These are phyloP conservation scores for Podospora conica DNA, from an alignment of 495 filamentous ascomycete species.

Conservation along the genomic window DNA sequence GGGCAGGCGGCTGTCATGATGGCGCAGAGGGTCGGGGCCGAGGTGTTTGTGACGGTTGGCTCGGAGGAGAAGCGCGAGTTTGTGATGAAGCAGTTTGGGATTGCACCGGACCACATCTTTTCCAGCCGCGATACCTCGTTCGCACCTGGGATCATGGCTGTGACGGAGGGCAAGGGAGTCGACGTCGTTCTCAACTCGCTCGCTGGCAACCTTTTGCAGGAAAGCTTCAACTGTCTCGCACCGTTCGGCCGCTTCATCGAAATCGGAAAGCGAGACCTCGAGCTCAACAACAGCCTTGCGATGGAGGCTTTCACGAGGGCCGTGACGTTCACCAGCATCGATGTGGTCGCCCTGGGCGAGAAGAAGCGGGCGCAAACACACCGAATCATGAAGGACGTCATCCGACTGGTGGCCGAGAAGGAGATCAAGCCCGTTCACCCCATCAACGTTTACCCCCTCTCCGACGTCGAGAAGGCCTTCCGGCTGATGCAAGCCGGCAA, in stretches of 20 bases:
- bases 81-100: slow-evolving; percentile 40
- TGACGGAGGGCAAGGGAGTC: slow-evolving; percentile 46
- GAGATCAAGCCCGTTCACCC: slow-evolving; percentile 31
- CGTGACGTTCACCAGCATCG: slow-evolving; percentile 29
- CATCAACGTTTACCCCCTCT: slow-evolving; percentile 29
- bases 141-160: slow-evolving; percentile 35
- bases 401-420: slow-evolving; percentile 31
- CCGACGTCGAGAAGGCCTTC: slow-evolving; percentile 40
- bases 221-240: slow-evolving; percentile 48
- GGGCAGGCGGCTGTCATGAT: slow-evolving; percentile 55
- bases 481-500: slow-evolving; percentile 44
- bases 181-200: slow-evolving; percentile 58
- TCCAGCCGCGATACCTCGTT: slow-evolving; percentile 37
- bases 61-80: slow-evolving; percentile 40
- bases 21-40: slow-evolving; percentile 43
- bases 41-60: slow-evolving; percentile 52
- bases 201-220: slow-evolving; percentile 47
- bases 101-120: slow-evolving; percentile 50
- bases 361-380: slow-evolving; percentile 27
- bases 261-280: slow-evolving; percentile 43
- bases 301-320: slow-evolving; percentile 39
- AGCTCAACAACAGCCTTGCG: slow-evolving; percentile 27
- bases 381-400: slow-evolving; percentile 36
- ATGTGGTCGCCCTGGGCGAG: slow-evolving; percentile 24
- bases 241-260: slow-evolving; percentile 55